Evolutionary conservation across 2,329 filamentous ascomycete genomes (phyloP).

Genomic region (Claviceps humidiphila): DNA sequence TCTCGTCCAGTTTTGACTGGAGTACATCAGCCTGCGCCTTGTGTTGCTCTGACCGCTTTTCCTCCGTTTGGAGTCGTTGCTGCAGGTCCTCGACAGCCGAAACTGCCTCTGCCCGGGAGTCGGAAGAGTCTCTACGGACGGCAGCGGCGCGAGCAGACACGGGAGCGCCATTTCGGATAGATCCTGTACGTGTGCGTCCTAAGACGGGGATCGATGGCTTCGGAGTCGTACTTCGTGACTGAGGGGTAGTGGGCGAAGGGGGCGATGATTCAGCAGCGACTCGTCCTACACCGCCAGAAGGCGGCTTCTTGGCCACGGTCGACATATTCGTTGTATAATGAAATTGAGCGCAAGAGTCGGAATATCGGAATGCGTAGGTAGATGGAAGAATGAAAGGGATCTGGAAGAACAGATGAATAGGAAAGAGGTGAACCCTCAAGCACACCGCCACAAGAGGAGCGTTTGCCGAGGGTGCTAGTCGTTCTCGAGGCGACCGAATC

Average conservation of each 20-base stretch:
- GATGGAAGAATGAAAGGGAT: background rate
- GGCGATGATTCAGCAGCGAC: conserved; percentile 25
- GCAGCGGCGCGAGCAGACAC: conserved; percentile 63
- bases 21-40: conserved; percentile 76
- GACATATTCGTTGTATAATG: conserved; percentile 29
- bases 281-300: conserved; percentile 33
- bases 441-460: background rate
- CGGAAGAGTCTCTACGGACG: conserved; percentile 48
- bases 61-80: conserved; percentile 68
- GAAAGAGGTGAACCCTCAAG: background rate
- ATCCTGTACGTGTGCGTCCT: conserved; percentile 43
- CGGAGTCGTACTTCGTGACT: conserved; percentile 22
- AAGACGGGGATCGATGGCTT: conserved; percentile 30
- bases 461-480: background rate
- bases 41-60: conserved; percentile 62
- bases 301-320: conserved; percentile 38
- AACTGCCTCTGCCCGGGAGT: conserved; percentile 66
- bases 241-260: conserved; percentile 21
- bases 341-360: background rate
- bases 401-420: background rate
- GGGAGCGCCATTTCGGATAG: conserved; percentile 49
- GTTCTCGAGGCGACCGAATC: background rate
- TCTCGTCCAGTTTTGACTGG: conserved; percentile 76
- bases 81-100: conserved; percentile 74
- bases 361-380: background rate